Conservation (phyloP, 108 stramenopile genomes). For the Epipyxis sp. region DNA sequence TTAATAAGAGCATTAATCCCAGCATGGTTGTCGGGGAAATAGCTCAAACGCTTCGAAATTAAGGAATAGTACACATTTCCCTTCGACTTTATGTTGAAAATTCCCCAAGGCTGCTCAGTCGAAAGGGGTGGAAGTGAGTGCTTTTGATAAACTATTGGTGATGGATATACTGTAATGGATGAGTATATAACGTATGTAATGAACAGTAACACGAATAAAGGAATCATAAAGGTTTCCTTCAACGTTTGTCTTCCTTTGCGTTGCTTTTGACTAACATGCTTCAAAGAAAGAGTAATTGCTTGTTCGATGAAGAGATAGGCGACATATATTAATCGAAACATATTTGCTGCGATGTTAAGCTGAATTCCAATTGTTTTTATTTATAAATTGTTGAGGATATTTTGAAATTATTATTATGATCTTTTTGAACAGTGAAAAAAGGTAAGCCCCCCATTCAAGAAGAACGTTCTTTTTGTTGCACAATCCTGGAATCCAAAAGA, state of each 20-base stretch:
- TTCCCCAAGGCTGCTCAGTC: slow-evolving; percentile 10
- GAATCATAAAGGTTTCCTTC: neutral
- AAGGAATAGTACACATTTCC: neutral
- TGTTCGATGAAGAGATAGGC: neutral
- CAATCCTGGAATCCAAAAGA: too few relatives aligned
- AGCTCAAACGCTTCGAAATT: slow-evolving; percentile 3
- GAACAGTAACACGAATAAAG: neutral
- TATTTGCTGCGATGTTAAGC: too few relatives aligned
- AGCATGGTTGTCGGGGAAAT: slow-evolving; percentile 14
- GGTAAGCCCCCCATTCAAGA: too few relatives aligned
- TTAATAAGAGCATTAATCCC: slow-evolving; percentile 3
- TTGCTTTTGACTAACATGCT: slow-evolving; percentile 11
- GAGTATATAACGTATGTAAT: neutral
- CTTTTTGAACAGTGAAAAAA: too few relatives aligned
- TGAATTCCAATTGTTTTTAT: too few relatives aligned
- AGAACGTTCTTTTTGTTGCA: too few relatives aligned
- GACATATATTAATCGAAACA: too few relatives aligned
- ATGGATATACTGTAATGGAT: neutral
- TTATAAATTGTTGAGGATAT: too few relatives aligned
- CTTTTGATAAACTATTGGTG: neutral
- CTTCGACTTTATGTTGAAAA: slow-evolving; percentile 25
- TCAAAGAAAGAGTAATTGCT: neutral
- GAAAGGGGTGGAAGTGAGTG: slow-evolving; percentile 13
- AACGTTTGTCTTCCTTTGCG: neutral
- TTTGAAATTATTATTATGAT: too few relatives aligned